Percentiles rank a stretch among this genome's conserved stretches.
phyloP scores from a whole-genome alignment of 371 early-diverging fungal species.

The Mucor piriformis region DNA sequence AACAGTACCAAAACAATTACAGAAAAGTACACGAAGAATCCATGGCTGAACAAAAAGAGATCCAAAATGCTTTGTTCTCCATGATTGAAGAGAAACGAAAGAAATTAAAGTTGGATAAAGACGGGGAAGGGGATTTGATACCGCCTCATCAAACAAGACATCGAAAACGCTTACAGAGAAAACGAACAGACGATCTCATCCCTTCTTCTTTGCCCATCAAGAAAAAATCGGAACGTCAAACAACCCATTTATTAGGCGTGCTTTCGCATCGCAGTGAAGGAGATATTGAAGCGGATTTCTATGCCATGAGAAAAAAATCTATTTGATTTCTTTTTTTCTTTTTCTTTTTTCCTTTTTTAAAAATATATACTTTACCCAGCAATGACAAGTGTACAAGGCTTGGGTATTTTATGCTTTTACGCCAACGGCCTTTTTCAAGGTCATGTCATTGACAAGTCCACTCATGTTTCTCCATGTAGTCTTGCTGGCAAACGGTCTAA shows the following conservation, averaged over 20 bases:
- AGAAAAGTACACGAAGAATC: constrained; percentile 15
- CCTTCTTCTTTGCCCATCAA: background rate
- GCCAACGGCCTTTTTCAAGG: constrained; percentile 17
- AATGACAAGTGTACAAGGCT: constrained; percentile 20
- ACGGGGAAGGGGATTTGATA: constrained; percentile 13
- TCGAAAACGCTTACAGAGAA: constrained; percentile 9
- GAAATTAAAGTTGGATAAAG: constrained; percentile 23
- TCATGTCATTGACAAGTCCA: constrained; percentile 7
- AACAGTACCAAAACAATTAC: background rate
- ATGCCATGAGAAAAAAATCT: constrained; percentile 19
- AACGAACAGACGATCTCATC: constrained; percentile 3
- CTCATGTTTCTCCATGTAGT: constrained; percentile 9
- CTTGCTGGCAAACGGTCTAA: constrained; percentile 18
- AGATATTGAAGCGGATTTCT: constrained; percentile 21
- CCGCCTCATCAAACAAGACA: constrained; percentile 16
- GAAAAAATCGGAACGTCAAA: constrained; percentile 9
- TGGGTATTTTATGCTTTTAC: constrained; percentile 26
- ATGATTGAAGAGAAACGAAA: constrained; percentile 26
- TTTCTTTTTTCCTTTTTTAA: background rate
- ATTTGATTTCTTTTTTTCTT: constrained; percentile 1
- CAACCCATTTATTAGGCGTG: constrained; percentile 7
- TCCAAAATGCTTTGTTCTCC: constrained; percentile 22
- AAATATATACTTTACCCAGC: background rate
- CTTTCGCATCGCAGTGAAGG: constrained; percentile 9
- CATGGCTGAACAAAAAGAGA: constrained; percentile 16